Base-by-base conservation (phyloP, 306 rosid species). In the Trifolium fragiferum region DNA sequence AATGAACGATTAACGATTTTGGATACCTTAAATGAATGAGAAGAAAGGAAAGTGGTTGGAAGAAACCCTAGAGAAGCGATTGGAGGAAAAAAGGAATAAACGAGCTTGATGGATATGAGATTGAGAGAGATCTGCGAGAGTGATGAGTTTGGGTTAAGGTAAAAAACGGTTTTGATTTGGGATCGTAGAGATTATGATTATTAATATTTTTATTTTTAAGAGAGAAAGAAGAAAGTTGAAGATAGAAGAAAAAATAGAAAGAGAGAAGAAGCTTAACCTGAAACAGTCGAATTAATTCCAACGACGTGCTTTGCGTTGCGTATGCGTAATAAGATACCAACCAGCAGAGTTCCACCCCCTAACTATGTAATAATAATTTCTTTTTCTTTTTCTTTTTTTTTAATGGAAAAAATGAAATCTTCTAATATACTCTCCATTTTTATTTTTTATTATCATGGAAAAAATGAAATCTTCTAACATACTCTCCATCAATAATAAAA, bases 1-100 rank as follows among this genome's bases (percentile, higher is more conserved):
- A 68, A 68, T 10, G 49, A 35, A 41, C n/a, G 35, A 72, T 65
- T 20, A 37, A 18, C n/a, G 27, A 32, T 27, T 37, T 59, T 35
- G 61, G 5, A 65, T 65, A 32, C 33, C 51, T 40, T 65, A 41
- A 65, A 65, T 19, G 53, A 65, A 65, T 19, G 53, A 21, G 53
- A 66, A 43, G 54, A 38, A 13, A 10, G 12, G 16, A 12, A 41
- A 43, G 19, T 66, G 37, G 33, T 41, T 66, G 37, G 71, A 41
- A 20, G 71, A 66, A 66, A 66, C 71, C 71, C 71, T 66, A 66
- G 37, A 14, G 54, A 66, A 66, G 37, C 54, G 54, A 43, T 66
- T 66, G 70, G 5, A 40, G 69, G 38, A 20, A 20, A 3, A 35
- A 35, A 4, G 68, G 68, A 16, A 62, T 5, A 62, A 16, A n/a